Conservation (phyloP, 2,329 filamentous ascomycete species). For the Exophiala spinifera region DNA sequence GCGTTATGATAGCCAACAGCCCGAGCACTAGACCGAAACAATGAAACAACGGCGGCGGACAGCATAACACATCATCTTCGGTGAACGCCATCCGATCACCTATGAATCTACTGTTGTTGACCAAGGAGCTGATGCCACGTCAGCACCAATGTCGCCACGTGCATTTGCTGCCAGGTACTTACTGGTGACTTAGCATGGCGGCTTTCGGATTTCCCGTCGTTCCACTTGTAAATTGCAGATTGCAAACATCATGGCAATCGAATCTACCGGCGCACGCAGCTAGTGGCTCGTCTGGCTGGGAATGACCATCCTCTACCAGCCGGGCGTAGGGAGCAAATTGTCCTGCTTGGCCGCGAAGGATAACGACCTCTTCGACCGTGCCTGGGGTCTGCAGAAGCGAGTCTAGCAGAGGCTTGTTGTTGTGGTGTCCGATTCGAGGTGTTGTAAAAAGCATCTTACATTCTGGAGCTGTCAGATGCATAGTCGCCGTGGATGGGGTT, state of each 20-base stretch:
- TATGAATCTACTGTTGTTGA: constrained; percentile 68
- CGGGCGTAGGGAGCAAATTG: constrained; percentile 60
- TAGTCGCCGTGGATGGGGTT: background rate
- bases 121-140: constrained; percentile 34
- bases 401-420: constrained; percentile 59
- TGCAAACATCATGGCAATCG: constrained; percentile 65
- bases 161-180: constrained; percentile 30
- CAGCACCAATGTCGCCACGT: background rate
- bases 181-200: constrained; percentile 71
- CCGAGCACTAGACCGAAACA: constrained; percentile 80
- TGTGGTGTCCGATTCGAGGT: constrained; percentile 62
- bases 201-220: constrained; percentile 72
- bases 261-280: constrained; percentile 55
- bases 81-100: constrained; percentile 72
- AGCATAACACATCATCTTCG: constrained; percentile 67
- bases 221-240: constrained; percentile 72
- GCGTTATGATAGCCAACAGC: constrained; percentile 67
- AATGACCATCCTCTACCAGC: constrained; percentile 53
- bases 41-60: constrained; percentile 80
- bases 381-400: constrained; percentile 48
- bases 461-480: constrained; percentile 41
- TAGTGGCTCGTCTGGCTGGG: constrained; percentile 50
- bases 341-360: constrained; percentile 56
- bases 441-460: constrained; percentile 73
- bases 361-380: constrained; percentile 52